These are phyloP conservation scores for Chaetomium sp. DNA, from an alignment of 2,329 filamentous ascomycete genomes.

Conservation along the genomic window DNA sequence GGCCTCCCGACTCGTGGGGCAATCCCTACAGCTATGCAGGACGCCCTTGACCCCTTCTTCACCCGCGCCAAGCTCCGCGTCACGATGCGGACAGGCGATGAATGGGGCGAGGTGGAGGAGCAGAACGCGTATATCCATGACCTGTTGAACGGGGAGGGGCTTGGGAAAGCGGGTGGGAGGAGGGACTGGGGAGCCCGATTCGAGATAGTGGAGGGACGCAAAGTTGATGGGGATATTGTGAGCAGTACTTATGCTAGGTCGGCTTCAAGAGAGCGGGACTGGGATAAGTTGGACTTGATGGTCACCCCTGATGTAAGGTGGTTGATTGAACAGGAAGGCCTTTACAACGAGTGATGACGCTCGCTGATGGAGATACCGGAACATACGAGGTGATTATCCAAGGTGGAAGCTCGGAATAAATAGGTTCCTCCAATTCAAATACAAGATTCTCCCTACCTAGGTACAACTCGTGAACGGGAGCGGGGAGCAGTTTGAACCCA, in stretches of 20 bases:
- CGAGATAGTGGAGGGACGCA: conserved; percentile 48
- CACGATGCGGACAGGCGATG: conserved; percentile 54
- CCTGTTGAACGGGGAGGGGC: conserved; percentile 38
- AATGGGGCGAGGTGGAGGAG: conserved; percentile 50
- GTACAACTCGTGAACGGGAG: no score
- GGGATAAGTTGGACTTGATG: conserved; percentile 42
- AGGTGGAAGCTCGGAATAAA: no score
- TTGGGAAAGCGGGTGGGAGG: conserved; percentile 48
- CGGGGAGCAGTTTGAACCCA: no score
- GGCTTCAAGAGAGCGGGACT: conserved; percentile 43
- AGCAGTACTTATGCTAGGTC: conserved; percentile 60
- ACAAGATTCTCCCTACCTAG: no score
- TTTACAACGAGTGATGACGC: conserved; percentile 42
- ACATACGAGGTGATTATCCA: no score
- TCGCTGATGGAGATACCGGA: no score
- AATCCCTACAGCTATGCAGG: conserved; percentile 38
- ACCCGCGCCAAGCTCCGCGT: conserved; percentile 54
- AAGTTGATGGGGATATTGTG: conserved; percentile 37
- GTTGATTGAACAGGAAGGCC: conserved; percentile 49
- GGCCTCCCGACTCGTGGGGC: not conserved
- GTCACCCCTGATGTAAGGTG: conserved; percentile 50
- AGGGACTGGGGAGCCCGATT: conserved; percentile 54
- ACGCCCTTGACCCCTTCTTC: conserved; percentile 58
- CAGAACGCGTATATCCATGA: conserved; percentile 49
- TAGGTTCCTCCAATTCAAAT: no score